phyloP scores from a whole-genome alignment of 495 filamentous ascomycete genomes.

The Tuber melanosporum region DNA sequence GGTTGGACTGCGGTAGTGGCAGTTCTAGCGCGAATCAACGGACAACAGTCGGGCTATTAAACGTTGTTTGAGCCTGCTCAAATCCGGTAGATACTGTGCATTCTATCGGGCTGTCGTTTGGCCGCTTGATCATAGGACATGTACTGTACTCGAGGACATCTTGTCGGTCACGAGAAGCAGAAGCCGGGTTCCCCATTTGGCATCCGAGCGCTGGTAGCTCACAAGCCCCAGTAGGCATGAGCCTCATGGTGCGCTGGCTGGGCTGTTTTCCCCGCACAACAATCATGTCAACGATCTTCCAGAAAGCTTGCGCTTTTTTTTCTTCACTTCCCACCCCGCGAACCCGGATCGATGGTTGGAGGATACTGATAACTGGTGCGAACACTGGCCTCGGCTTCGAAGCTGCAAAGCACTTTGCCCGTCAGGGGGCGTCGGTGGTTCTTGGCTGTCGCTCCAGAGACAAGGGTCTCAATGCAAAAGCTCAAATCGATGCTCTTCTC shows the following conservation, averaged over 20 bases:
- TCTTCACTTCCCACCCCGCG: neutral
- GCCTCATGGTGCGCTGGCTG: neutral
- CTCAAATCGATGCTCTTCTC: constrained; percentile 44
- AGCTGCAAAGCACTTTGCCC: constrained; percentile 46
- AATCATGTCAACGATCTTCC: neutral
- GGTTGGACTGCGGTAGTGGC: neutral
- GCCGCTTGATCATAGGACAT: neutral
- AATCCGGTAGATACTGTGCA: neutral
- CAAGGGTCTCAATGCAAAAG: constrained; percentile 47
- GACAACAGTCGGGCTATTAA: neutral
- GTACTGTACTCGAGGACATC: neutral
- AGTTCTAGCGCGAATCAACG: neutral
- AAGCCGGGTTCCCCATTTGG: neutral
- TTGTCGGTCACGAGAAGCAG: neutral
- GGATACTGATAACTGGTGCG: constrained; percentile 51
- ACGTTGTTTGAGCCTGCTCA: neutral
- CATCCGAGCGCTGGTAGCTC: neutral
- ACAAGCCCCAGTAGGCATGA: neutral
- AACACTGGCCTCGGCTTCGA: constrained; percentile 51
- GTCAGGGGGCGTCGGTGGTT: constrained; percentile 46
- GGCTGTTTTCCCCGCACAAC: neutral
- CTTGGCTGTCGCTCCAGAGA: constrained; percentile 46
- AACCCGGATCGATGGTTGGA: constrained; percentile 40
- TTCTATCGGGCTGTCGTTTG: neutral
- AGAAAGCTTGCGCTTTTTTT: neutral